phyloP scores from a whole-genome alignment of 352 stramenopile genomes.

The Phytophthora syringae region DNA sequence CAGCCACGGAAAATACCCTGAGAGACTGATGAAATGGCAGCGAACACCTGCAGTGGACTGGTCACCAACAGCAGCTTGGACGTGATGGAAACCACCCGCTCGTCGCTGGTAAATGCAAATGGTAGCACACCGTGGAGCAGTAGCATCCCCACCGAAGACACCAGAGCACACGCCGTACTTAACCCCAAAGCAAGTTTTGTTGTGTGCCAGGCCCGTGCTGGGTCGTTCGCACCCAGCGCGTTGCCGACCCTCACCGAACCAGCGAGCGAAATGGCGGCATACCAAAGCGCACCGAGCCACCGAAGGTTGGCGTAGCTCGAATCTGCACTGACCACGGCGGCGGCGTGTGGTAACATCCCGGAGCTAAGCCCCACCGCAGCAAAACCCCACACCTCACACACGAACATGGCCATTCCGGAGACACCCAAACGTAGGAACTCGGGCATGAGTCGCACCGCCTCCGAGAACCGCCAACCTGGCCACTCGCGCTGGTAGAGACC shows the following conservation, averaged over 20 bases:
- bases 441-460: conserved; percentile 66
- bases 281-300: conserved; percentile 69
- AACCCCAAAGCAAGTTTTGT: conserved; percentile 64
- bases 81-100: conserved; percentile 55
- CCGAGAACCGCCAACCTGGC: conserved; percentile 73
- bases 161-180: conserved; percentile 46
- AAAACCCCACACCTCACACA: conserved; percentile 90
- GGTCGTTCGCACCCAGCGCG: conserved; percentile 83
- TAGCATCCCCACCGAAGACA: conserved; percentile 68
- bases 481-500: conserved; percentile 75
- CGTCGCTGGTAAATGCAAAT: conserved; percentile 70
- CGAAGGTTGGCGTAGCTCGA: conserved; percentile 83
- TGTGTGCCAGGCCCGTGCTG: conserved; percentile 70
- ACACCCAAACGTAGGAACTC: conserved; percentile 84
- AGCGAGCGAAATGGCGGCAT: conserved; percentile 49
- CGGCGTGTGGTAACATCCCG: conserved; percentile 75
- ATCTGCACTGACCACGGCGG: conserved; percentile 86
- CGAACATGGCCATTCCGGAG: conserved; percentile 84
- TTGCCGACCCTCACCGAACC: conserved; percentile 88
- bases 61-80: conserved; percentile 72
- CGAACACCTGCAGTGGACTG: conserved; percentile 85
- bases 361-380: conserved; percentile 75
- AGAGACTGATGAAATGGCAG: conserved; percentile 67
- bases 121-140: conserved; percentile 57
- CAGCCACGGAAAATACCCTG: conserved; percentile 86